A percentile compares a stretch with the other conserved stretches of the same genome.
phyloP scores from a whole-genome alignment of 2,329 filamentous ascomycete genomes.

The Geosmithia putterillii region DNA sequence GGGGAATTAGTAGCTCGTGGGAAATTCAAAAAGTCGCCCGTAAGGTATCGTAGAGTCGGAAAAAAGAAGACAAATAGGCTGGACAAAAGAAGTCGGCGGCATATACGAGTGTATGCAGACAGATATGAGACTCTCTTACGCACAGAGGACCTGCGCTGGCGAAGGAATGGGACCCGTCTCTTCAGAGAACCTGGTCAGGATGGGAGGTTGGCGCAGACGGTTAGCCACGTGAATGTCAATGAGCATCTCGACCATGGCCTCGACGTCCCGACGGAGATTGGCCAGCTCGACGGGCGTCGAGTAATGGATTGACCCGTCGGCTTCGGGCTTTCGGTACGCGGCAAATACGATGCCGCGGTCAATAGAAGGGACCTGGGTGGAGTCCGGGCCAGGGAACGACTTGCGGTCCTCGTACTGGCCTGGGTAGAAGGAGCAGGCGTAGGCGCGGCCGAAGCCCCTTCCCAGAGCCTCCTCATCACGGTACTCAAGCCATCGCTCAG shows the following conservation, averaged over 20 bases:
- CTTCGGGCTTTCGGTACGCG: slow-evolving; percentile 36
- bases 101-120: not conserved
- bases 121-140: not conserved
- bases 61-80: slow-evolving; percentile 3
- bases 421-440: slow-evolving; percentile 39
- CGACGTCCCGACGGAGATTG: slow-evolving; percentile 34
- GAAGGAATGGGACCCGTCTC: slow-evolving; percentile 26
- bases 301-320: slow-evolving; percentile 20
- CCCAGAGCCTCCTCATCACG: slow-evolving; percentile 25
- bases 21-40: slow-evolving; percentile 3
- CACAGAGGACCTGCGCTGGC: not conserved
- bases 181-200: slow-evolving; percentile 11
- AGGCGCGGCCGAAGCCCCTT: slow-evolving; percentile 37
- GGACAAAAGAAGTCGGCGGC: not conserved
- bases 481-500: slow-evolving; percentile 40
- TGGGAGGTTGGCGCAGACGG: slow-evolving; percentile 17
- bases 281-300: slow-evolving; percentile 27
- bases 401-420: slow-evolving; percentile 16
- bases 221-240: slow-evolving; percentile 33
- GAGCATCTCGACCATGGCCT: slow-evolving; percentile 38
- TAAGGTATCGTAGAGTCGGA: slow-evolving; percentile 3
- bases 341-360: slow-evolving; percentile 45
- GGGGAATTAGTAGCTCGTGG: not conserved
- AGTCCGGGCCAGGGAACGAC: not conserved
- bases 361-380: slow-evolving; percentile 7